phyloP scores from a whole-genome alignment of 768 basidiomycete species.

The Collybia nuda region DNA sequence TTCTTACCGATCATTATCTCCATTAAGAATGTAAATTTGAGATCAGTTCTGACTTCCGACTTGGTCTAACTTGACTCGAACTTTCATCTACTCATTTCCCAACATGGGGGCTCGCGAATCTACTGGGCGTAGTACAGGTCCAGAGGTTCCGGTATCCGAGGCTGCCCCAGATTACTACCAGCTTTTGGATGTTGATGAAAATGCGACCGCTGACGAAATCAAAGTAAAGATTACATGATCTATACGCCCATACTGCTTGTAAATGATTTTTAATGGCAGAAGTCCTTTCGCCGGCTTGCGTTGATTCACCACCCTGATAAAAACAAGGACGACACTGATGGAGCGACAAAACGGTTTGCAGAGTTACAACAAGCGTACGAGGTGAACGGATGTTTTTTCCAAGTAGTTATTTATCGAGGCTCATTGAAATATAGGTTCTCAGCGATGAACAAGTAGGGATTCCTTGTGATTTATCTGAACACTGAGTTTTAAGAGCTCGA shows the following conservation, averaged over 20 bases:
- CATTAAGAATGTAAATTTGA: background rate
- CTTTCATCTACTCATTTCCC: background rate
- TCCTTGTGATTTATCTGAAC: background rate
- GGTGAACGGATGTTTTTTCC: slow-evolving; percentile 43
- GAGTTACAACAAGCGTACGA: slow-evolving; percentile 94
- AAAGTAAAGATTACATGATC: slow-evolving; percentile 47
- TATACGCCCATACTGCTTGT: slow-evolving; percentile 1
- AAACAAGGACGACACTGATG: slow-evolving; percentile 80
- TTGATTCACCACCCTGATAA: slow-evolving; percentile 88
- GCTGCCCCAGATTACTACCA: slow-evolving; percentile 72
- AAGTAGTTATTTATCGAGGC: background rate
- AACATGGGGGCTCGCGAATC: slow-evolving; percentile 75
- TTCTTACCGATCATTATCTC: no score
- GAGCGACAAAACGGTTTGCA: slow-evolving; percentile 85
- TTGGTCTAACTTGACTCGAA: no score
- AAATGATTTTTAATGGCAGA: slow-evolving; percentile 1
- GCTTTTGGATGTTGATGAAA: slow-evolving; percentile 77
- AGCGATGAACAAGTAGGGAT: slow-evolving; percentile 88
- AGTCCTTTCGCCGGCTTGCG: slow-evolving; percentile 80
- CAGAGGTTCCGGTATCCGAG: slow-evolving; percentile 12
- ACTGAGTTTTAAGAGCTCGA: slow-evolving; percentile 15
- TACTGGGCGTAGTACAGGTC: slow-evolving; percentile 30
- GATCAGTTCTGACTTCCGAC: no score
- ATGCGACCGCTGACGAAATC: slow-evolving; percentile 86
- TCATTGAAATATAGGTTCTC: slow-evolving; percentile 56